Evolutionary conservation across 768 basidiomycete species (phyloP).

Genomic region (Hydnomerulius pinastri): DNA sequence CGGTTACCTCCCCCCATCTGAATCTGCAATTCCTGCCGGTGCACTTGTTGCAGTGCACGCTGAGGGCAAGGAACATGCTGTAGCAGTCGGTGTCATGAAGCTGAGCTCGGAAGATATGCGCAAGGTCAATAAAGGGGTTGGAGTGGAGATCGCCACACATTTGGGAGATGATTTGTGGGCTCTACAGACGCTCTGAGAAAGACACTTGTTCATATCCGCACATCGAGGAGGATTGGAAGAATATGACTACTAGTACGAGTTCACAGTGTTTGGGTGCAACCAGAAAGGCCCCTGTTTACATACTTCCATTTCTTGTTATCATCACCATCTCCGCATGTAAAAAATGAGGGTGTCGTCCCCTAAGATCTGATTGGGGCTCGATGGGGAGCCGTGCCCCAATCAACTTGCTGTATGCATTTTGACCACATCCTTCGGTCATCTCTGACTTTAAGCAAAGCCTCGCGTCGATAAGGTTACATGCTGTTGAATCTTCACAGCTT

Average conservation of each 20-base stretch:
- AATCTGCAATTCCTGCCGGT: constrained; percentile 65
- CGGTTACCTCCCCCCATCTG: constrained; percentile 79
- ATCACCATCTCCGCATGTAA: not conserved
- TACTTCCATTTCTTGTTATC: not conserved
- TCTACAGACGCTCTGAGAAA: constrained; percentile 54
- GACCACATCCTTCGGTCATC: too few relatives aligned
- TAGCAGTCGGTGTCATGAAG: constrained; percentile 83
- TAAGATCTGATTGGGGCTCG: too few relatives aligned
- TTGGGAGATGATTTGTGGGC: constrained; percentile 90
- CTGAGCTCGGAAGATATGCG: constrained; percentile 88
- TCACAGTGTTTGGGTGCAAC: too few relatives aligned
- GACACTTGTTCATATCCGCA: not conserved
- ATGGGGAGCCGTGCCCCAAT: too few relatives aligned
- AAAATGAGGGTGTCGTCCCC: not conserved
- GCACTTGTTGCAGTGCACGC: constrained; percentile 87
- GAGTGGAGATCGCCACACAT: constrained; percentile 83
- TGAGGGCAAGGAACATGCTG: constrained; percentile 94
- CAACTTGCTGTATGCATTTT: too few relatives aligned
- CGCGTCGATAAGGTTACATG: not conserved
- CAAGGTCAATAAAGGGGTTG: constrained; percentile 86
- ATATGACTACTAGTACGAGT: not conserved
- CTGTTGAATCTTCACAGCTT: not conserved
- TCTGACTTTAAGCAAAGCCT: not conserved
- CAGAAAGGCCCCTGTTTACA: not conserved
- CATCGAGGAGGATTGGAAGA: not conserved